Conservation (phyloP, 495 filamentous ascomycete species). For the Neurospora intermedia region DNA sequence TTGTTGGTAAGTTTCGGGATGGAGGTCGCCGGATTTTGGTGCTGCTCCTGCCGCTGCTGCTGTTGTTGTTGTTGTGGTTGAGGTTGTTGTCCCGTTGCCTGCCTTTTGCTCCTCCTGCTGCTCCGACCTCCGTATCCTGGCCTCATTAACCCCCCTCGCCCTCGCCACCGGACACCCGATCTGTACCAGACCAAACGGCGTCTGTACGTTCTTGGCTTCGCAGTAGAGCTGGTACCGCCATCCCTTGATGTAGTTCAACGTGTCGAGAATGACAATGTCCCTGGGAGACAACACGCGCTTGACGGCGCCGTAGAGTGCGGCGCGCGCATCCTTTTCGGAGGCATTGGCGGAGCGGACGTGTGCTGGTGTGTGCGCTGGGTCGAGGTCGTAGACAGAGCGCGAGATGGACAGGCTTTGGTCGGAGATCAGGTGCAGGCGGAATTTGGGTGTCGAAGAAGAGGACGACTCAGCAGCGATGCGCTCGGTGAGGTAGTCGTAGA, state of each 20-base stretch:
- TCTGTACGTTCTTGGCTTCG: slow-evolving; percentile 79
- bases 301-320: slow-evolving; percentile 69
- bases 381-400: slow-evolving; percentile 52
- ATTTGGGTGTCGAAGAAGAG: slow-evolving; percentile 23
- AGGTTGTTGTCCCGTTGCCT: neutral
- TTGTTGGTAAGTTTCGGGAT: slow-evolving; percentile 1
- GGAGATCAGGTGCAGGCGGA: slow-evolving; percentile 56
- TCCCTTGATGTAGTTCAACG: slow-evolving; percentile 95
- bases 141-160: slow-evolving; percentile 52
- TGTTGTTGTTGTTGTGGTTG: neutral
- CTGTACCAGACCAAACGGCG: slow-evolving; percentile 77
- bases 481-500: slow-evolving; percentile 51
- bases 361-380: slow-evolving; percentile 31
- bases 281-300: slow-evolving; percentile 70
- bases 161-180: slow-evolving; percentile 65
- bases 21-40: neutral
- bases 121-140: slow-evolving; percentile 20
- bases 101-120: neutral
- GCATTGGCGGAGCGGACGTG: slow-evolving; percentile 44
- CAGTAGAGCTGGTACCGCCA: slow-evolving; percentile 94
- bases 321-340: slow-evolving; percentile 87
- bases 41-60: neutral
- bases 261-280: slow-evolving; percentile 81
- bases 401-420: slow-evolving; percentile 53
- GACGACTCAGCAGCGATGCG: slow-evolving; percentile 34